Evolutionary conservation across 225 moss, liverwort and hornwort genomes (phyloP), one percentile per base, ranked within the genome.

Genomic region (Sphagnum contortum): DNA sequence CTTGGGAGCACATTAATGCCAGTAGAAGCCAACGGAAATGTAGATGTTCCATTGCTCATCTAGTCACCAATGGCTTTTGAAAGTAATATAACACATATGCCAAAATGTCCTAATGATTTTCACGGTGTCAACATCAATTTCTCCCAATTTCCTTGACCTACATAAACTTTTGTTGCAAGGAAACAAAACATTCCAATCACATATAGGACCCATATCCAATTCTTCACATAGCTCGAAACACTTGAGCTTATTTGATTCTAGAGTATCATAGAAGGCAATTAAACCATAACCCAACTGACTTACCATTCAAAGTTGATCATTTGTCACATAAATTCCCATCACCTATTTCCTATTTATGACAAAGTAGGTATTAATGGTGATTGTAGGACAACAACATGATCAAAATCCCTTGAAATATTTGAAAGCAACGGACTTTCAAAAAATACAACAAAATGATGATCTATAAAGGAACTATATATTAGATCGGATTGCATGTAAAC

Each of bases 291-390:
- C n/a, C n/a, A 12, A 49, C 49, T 29, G 55, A 65, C 68, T 70
- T 50, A 86, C 82, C 98, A 98, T 98, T 48, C 98, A 89, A 45
- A 93, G 85, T 68, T 98, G 98, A 64, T 98, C 93, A 55, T 98
- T 98, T 49, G 98, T 98, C 57, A 98, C 98, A 58, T 98, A 98
- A 48, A 98, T 98, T 72, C 98, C 98, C 98, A 98, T 98, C 45
- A 93, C 98, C 79, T 98, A 93, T 84, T 98, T 98, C 64, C 98
- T 93, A 93, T 93, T 98, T 64, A 93, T 93, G 50, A 93, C 93
- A 82, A 93, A 93, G 67, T 98, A 98, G 50, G 98, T 98, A 68
- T 98, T 98, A 82, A 90, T 62, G 98, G 98, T 6, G 93, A 95
- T 84, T 95, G 89, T 66, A 70, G 47, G 66, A 55, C 10, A 66